phyloP scores from a whole-genome alignment of 768 basidiomycete genomes.

The Termitomyces sp. region DNA sequence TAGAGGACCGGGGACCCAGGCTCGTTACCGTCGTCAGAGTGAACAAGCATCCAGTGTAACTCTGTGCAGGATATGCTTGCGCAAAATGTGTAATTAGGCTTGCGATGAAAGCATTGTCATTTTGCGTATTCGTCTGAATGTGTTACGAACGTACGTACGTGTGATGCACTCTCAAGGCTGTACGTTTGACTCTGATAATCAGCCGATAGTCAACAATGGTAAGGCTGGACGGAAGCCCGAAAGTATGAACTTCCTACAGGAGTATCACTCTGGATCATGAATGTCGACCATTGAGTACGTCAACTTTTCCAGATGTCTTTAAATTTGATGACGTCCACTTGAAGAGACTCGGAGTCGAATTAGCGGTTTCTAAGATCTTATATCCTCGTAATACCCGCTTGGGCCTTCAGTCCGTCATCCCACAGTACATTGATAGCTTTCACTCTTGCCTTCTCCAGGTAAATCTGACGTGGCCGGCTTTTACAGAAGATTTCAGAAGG shows the following conservation, averaged over 20 bases:
- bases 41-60: background rate
- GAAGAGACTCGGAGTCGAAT: too few species aligned
- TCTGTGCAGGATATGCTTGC: constrained; percentile 29
- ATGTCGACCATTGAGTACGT: constrained; percentile 42
- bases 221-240: too few species aligned
- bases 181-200: constrained; percentile 45
- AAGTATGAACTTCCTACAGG: too few species aligned
- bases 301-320: constrained; percentile 31
- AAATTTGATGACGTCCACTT: constrained; percentile 36
- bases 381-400: constrained; percentile 50
- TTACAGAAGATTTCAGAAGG: constrained; percentile 40
- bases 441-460: too few species aligned
- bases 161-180: constrained; percentile 45
- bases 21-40: too few species aligned
- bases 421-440: too few species aligned
- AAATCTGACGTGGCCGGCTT: too few species aligned
- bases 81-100: constrained; percentile 23
- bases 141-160: constrained; percentile 28
- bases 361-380: constrained; percentile 41
- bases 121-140: background rate
- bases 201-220: constrained; percentile 59
- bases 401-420: constrained; percentile 35
- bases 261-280: too few species aligned
- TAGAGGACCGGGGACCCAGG: constrained; percentile 27
- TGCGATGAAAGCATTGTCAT: background rate